Base-by-base conservation (phyloP, 2,329 filamentous ascomycete species). In the Fusarium sublunatum region DNA sequence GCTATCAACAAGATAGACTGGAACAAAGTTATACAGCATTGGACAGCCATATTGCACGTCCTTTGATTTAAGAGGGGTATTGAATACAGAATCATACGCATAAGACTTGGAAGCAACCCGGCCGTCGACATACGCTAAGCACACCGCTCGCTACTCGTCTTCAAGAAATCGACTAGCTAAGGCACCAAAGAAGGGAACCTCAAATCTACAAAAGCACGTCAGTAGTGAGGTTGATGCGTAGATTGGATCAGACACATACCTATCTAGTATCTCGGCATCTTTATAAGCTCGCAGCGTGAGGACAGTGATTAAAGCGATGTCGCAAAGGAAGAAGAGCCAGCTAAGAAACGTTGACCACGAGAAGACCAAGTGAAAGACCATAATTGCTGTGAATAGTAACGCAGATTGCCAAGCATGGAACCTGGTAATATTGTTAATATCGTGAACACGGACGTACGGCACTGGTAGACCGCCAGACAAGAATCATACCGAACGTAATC, bases 341-440 rank as follows among this genome's bases (percentile, higher is more conserved):
- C 90, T 93, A 2, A 98, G 80, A 52, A 96, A 88, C 2, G 82
- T 83, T 24, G 91, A 94, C 91, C 92, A 97, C 11, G 88, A 89
- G 76, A 98, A 89, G 38, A 98, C 79, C 34, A 98, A 83, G 74
- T 98, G 94, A 24, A 97, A 68, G 47, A 96, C 77, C 76, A 93
- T 86, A 55, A 87, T 72, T 44, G 85, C 85, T 1, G 91, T 90
- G 75, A 97, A 97, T 4, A 96, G 77, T 71, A 97, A 82, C 64
- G 90, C 89, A 7, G 91, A 91, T 78, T 99, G 95, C 94, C 95
- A 99, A 7, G 95, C 95, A 76, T 99, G 95, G 70, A 98, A 98
- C 64, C 91, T 94, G 67, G n/a, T 15, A 12, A 15, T 35, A 26
- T 10, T 12, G 32, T 70, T 53, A 69, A 57, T 10, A 55, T 31